Conservation (phyloP, 805 yeast species). For the Metschnikowia picachoensis region DNA sequence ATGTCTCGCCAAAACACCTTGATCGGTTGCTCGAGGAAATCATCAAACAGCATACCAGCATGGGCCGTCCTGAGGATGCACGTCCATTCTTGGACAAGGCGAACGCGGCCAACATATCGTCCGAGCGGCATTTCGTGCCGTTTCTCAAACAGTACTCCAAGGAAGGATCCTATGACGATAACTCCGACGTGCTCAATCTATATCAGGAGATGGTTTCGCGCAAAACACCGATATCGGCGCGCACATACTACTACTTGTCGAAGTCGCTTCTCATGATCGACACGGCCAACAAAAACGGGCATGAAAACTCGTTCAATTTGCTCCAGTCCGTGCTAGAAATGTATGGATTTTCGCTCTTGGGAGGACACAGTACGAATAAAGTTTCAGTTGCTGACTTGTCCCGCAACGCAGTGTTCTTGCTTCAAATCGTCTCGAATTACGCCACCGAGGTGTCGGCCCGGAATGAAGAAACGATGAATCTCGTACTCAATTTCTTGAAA, state of each 20-base stretch:
- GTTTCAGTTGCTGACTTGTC: conserved; percentile 11
- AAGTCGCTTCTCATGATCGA: conserved; percentile 26
- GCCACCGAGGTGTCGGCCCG: conserved; percentile 16
- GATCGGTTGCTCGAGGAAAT: conserved; percentile 24
- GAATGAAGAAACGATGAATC: conserved; percentile 18
- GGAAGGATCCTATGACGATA: conserved; percentile 17
- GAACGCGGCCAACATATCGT: conserved; percentile 15
- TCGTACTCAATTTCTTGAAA: conserved; percentile 28
- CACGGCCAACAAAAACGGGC: conserved; percentile 21
- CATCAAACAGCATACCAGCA: conserved; percentile 22
- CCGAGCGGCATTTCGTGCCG: conserved; percentile 30
- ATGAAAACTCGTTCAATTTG: conserved; percentile 30
- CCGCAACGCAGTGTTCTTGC: conserved; percentile 20
- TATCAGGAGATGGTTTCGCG: conserved; percentile 33
- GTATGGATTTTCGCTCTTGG: conserved; percentile 23
- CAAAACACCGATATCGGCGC: conserved; percentile 23
- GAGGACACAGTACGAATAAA: conserved; percentile 1
- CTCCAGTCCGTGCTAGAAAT: conserved; percentile 29
- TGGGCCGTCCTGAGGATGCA: conserved; percentile 20
- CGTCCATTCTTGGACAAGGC: conserved; percentile 18
- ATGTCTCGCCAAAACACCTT: conserved; percentile 8
- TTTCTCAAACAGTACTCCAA: conserved; percentile 23
- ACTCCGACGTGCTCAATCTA: conserved; percentile 25
- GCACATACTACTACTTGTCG: conserved; percentile 31
- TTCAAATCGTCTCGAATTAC: conserved; percentile 26